Evolutionary conservation across 2,329 filamentous ascomycete genomes (phyloP), one percentile per base, ranked within the genome.

Genomic region (Alternaria sp.): DNA sequence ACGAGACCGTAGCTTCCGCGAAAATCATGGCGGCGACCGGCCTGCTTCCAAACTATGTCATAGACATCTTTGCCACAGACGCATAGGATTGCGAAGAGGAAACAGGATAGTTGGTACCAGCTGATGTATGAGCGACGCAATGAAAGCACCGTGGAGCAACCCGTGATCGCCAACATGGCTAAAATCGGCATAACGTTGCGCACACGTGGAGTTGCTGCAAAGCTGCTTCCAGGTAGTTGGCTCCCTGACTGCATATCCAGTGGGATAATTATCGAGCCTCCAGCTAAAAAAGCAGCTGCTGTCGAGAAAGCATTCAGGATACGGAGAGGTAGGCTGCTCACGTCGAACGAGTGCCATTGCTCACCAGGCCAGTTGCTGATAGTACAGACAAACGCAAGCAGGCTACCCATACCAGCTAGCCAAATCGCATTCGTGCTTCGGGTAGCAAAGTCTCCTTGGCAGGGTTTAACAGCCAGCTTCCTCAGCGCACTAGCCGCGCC

Each of bases 91-190:
- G 61, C 62, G 26, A 68, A 26, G 6, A 67, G 51, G 44, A 67
- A 63, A 40, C 59, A 69, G 24, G 56, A 54, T 8, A 62, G 48
- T 42, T 68, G 63, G 26, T 58, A 54, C 49, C 56, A 57, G 21
- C 56, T 66, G 21, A 64, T 67, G 54, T 68, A 71, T 17, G 70
- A 70, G 14, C 70, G 68, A n/a, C 62, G 66, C 34, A 62, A 37
- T 23, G 48, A 58, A 9, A 67, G 54, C 4, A 57, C 58, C 1
- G 63, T 63, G 33, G 56, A 60, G 26, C 61, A 58, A 14, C 68
- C 68, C 5, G 49, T 41, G 40, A 66, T 56, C 5, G 60, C 65
- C 10, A 60, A 58, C 31, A 70, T 57, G 28, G 51, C 42, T 24
- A 61, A 11, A 7, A 68, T 44, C 33, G 48, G 50, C 34, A 62